These are phyloP conservation scores for Scutellaria baicalensis DNA, from an alignment of 257 asterid species.

Conservation along the genomic window DNA sequence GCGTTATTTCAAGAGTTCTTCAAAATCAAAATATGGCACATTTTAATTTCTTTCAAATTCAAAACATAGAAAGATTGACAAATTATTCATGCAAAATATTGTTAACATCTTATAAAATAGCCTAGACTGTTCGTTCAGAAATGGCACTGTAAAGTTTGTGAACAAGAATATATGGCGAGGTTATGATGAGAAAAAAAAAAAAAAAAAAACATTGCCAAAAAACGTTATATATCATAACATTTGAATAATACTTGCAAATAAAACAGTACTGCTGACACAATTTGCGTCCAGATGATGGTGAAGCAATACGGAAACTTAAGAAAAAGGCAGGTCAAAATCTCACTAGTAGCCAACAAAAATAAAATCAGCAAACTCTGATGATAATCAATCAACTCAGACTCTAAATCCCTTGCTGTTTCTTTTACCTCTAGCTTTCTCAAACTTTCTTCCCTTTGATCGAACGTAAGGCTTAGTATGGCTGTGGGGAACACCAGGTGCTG, in stretches of 20 bases:
- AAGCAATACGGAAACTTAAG: background rate
- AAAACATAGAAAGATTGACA: no score
- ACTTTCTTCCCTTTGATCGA: slow-evolving; percentile 42
- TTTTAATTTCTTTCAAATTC: no score
- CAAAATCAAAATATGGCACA: no score
- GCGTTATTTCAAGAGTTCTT: background rate
- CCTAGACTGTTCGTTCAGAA: no score
- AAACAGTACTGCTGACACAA: background rate
- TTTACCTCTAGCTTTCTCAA: slow-evolving; percentile 38
- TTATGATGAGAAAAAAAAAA: background rate
- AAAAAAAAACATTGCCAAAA: background rate
- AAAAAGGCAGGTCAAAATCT: background rate
- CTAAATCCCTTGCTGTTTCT: slow-evolving; percentile 41
- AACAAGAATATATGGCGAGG: background rate
- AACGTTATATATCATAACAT: background rate
- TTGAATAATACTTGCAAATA: background rate
- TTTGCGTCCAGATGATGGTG: background rate
- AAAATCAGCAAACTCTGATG: background rate
- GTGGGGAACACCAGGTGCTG: slow-evolving; percentile 52
- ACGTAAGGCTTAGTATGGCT: slow-evolving; percentile 50
- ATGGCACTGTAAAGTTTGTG: no score
- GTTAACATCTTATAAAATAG: no score
- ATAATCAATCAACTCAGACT: slow-evolving; percentile 19
- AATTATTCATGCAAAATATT: no score
- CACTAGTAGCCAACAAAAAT: background rate